Evolutionary conservation across 2,329 filamentous ascomycete species (phyloP), one percentile per base, ranked within the genome.

Genomic region (Stachybotrys echinatus): DNA sequence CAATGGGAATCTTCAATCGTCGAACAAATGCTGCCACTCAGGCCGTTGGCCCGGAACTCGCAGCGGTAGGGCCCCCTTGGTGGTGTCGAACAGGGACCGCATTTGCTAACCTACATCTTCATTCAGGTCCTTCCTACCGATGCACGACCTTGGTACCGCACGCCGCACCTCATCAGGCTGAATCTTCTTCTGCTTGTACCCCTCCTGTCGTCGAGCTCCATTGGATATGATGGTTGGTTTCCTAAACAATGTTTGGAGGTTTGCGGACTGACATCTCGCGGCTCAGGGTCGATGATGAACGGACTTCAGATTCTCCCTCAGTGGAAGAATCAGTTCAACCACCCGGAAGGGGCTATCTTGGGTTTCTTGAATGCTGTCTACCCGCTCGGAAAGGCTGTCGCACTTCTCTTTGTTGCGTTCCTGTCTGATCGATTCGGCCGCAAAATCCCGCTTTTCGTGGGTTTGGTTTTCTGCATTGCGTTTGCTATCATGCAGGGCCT

Each of bases 121-220:
- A 40, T 42, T 45, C 34, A 63, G 59, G 60, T 75, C 7, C 61
- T 76, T 5, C 74, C 74, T n/a, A 50, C 67, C 22, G 63, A 71
- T 46, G 55, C 62, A 23, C 64, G 62, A 31, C 63, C 64, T 31
- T 77, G 74, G 74, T 74, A 68, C 50, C 63, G 65, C 4, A 61
- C 64, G 4, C 61, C 65, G 1, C 71, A 76, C 60, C 59, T 77
- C 1, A 55, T 75, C 7, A 57, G 65, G 23, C 64, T 77, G 6
- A 76, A 76, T 48, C 55, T 75, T 7, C 59, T 73, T 12, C 63
- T 77, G 0, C 48, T 75, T 4, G 55, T 76, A 2, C 72, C 73
- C 1, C 59, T 75, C 3, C 52, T 75, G 0, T 74, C 71, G 0
- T 72, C 72, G 0, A 64, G 68, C 1, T 67, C 69, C 2, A 67